phyloP scores from a whole-genome alignment of 2,329 filamentous ascomycete species.

The Fusarium sp. region DNA sequence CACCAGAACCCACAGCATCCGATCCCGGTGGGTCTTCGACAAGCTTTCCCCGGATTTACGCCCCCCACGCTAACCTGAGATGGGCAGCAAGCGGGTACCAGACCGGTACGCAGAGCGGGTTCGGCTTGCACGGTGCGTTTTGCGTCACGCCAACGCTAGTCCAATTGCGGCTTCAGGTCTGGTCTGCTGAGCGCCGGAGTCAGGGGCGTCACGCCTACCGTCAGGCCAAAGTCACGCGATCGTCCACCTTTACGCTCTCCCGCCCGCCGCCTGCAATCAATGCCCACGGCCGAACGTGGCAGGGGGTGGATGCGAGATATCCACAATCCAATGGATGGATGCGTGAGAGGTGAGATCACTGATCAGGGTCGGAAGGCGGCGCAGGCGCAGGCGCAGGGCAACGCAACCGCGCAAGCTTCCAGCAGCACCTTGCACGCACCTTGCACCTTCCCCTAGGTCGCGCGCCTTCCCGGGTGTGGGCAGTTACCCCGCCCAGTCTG shows the following conservation, averaged over 20 bases:
- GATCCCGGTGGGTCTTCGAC: slow-evolving; percentile 43
- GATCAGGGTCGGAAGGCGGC: slow-evolving; percentile 23
- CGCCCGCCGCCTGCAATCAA: slow-evolving; percentile 10
- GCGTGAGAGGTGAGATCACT: slow-evolving; percentile 6
- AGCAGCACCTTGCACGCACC: neutral
- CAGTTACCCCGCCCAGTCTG: slow-evolving; percentile 56
- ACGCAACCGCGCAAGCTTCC: slow-evolving; percentile 23
- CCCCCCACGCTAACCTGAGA: slow-evolving; percentile 32
- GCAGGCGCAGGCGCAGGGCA: slow-evolving; percentile 27
- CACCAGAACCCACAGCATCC: slow-evolving; percentile 33
- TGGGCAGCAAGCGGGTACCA: slow-evolving; percentile 37
- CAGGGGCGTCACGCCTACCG: slow-evolving; percentile 43
- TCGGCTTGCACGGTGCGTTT: slow-evolving; percentile 14
- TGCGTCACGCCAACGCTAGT: slow-evolving; percentile 33
- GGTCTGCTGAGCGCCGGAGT: slow-evolving; percentile 42
- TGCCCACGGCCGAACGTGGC: slow-evolving; percentile 3
- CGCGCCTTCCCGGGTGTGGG: slow-evolving; percentile 32
- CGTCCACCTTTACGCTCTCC: slow-evolving; percentile 26
- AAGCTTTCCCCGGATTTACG: slow-evolving; percentile 50
- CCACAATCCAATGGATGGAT: slow-evolving; percentile 12
- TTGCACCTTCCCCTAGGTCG: slow-evolving; percentile 21
- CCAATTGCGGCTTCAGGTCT: slow-evolving; percentile 35
- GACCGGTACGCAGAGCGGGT: slow-evolving; percentile 36
- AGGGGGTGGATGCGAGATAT: slow-evolving; percentile 6
- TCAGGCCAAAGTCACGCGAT: slow-evolving; percentile 48